Percentiles rank a stretch among this genome's conserved stretches.
These are phyloP conservation scores for Ceratobasidium sp. DNA, from an alignment of 1,284 basidiomycete species.

Conservation along the genomic window DNA sequence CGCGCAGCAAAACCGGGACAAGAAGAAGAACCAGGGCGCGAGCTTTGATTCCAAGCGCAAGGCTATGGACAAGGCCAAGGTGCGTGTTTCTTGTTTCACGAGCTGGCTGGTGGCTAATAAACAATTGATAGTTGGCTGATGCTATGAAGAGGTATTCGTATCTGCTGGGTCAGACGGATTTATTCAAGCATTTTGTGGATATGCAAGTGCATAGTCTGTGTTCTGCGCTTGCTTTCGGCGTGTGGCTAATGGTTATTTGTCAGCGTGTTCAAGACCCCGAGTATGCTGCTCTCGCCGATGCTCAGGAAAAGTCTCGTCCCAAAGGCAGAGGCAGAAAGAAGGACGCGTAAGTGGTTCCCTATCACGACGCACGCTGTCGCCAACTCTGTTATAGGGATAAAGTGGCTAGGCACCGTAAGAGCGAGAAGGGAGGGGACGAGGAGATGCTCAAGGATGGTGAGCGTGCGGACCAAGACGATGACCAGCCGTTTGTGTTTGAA, in stretches of 20 bases:
- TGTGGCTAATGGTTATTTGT: neutral
- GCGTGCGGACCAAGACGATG: conserved; percentile 80
- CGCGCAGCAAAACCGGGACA: conserved; percentile 62
- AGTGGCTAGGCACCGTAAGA: conserved; percentile 89
- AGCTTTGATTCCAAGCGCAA: conserved; percentile 76
- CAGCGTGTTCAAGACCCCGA: conserved; percentile 92
- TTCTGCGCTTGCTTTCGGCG: neutral
- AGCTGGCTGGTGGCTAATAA: conserved; percentile 48
- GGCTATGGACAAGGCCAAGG: conserved; percentile 87
- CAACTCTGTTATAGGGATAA: conserved; percentile 66
- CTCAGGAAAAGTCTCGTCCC: conserved; percentile 74
- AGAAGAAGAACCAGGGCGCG: conserved; percentile 73
- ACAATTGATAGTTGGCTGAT: conserved; percentile 78
- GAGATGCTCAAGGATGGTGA: conserved; percentile 91
- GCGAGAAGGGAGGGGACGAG: conserved; percentile 98
- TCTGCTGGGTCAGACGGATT: conserved; percentile 92
- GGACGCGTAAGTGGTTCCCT: conserved; percentile 67
- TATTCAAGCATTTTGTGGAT: conserved; percentile 96
- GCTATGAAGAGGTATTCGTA: conserved; percentile 96
- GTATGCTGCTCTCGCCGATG: conserved; percentile 90
- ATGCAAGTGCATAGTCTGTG: conserved; percentile 75
- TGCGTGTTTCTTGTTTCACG: conserved; percentile 53
- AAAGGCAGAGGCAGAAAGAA: conserved; percentile 87
- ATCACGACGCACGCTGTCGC: conserved; percentile 28
- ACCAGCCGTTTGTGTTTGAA: conserved; percentile 87